A percentile compares a stretch with the other conserved stretches of the same genome.
phyloP scores from a whole-genome alignment of 345 rosid genomes.

The Raphanus sativus region DNA sequence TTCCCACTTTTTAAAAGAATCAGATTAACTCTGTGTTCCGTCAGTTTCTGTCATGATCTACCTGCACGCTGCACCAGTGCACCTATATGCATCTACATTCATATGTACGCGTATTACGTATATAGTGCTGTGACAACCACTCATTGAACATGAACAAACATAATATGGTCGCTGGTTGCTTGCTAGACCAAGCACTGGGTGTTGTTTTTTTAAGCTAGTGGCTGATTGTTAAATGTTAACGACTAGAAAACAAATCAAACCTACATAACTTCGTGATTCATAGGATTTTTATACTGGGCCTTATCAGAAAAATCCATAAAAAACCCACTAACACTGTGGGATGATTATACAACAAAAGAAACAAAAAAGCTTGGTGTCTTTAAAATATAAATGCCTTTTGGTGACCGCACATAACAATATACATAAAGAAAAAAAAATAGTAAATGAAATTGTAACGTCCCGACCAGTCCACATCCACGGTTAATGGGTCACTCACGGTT shows the following conservation, averaged over 20 bases:
- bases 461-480: too few species aligned
- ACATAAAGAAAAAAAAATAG: background rate
- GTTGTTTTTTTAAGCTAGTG: background rate
- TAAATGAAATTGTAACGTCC: background rate
- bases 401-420: background rate
- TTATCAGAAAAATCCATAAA: background rate
- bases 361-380: background rate
- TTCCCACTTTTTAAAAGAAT: constrained; percentile 31
- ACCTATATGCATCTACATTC: background rate
- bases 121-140: background rate
- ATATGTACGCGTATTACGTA: background rate
- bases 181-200: too few species aligned
- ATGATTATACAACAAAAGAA: background rate
- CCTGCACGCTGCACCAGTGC: constrained; percentile 6
- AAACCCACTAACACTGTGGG: background rate
- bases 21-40: constrained; percentile 46
- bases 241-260: background rate
- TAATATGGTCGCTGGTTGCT: too few species aligned
- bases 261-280: background rate
- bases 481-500: too few species aligned
- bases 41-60: constrained; percentile 49
- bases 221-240: background rate
- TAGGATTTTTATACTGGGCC: background rate
- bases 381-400: background rate
- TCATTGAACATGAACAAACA: too few species aligned